Evolutionary conservation across 2,329 filamentous ascomycete species (phyloP).

Genomic region (Dactylellina parvicollis): DNA sequence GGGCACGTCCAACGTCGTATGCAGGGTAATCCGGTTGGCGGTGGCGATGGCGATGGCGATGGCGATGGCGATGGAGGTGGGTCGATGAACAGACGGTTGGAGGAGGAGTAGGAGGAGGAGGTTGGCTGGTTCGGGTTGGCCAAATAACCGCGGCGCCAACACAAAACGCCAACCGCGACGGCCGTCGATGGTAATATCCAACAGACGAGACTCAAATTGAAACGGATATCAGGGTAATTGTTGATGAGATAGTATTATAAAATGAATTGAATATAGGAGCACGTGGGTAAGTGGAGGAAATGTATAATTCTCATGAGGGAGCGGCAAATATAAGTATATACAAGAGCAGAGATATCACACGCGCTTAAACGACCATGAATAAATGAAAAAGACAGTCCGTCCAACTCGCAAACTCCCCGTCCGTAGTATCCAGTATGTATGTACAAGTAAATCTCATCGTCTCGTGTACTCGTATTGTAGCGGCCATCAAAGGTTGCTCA

Average conservation of each 20-base stretch:
- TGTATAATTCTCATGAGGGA: background rate
- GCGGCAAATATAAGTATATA: too few relatives aligned
- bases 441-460: background rate
- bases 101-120: background rate
- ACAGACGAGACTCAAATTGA: too few relatives aligned
- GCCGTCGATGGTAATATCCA: too few relatives aligned
- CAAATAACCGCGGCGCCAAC: constrained; percentile 22
- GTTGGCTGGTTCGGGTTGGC: background rate
- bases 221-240: background rate
- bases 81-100: background rate
- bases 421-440: constrained; percentile 2
- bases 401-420: constrained; percentile 34
- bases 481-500: background rate
- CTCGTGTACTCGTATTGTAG: background rate
- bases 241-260: background rate
- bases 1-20: background rate
- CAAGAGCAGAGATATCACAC: constrained; percentile 33
- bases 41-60: constrained; percentile 14
- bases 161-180: constrained; percentile 4
- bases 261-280: background rate
- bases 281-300: background rate
- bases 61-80: background rate
- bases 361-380: constrained; percentile 12
- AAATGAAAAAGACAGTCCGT: background rate
- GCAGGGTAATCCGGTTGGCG: background rate